phyloP scores from a whole-genome alignment of 2,329 filamentous ascomycete species.

The Xylariomycetidae sp. region DNA sequence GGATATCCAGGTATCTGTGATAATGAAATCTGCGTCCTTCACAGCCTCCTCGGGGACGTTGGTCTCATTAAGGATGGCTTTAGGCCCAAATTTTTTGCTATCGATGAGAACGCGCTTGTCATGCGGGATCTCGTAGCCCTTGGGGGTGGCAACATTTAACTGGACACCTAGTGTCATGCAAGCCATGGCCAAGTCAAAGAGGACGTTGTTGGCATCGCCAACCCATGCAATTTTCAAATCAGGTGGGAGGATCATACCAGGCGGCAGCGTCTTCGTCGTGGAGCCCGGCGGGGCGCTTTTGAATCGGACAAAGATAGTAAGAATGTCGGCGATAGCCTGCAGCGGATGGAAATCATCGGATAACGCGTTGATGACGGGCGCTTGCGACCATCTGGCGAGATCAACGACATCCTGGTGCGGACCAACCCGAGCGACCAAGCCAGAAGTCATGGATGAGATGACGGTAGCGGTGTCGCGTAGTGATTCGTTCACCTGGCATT shows the following conservation, averaged over 20 bases:
- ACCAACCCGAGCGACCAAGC: conserved; percentile 74
- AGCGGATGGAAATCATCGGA: conserved; percentile 90
- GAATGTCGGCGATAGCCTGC: conserved; percentile 88
- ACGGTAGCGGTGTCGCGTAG: conserved; percentile 88
- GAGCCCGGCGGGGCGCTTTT: conserved; percentile 35
- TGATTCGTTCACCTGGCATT: conserved; percentile 75
- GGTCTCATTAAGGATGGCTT: conserved; percentile 68
- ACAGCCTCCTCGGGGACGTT: conserved; percentile 78
- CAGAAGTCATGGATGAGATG: conserved; percentile 88
- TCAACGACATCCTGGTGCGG: conserved; percentile 68
- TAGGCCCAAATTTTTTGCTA: conserved; percentile 32
- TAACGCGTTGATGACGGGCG: conserved; percentile 81
- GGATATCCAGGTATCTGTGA: conserved; percentile 96
- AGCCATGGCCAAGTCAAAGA: conserved; percentile 87
- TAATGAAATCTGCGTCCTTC: conserved; percentile 78
- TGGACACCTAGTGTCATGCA: conserved; percentile 83
- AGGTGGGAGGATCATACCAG: conserved; percentile 70
- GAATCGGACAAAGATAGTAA: conserved; percentile 81
- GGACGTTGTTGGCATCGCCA: conserved; percentile 93
- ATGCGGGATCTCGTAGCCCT: conserved; percentile 74
- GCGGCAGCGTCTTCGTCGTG: too few species aligned
- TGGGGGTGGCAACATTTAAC: conserved; percentile 79
- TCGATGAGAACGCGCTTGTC: conserved; percentile 68
- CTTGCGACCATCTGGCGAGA: conserved; percentile 65
- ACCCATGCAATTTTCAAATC: conserved; percentile 93